Evolutionary conservation across 2,329 filamentous ascomycete genomes (phyloP).

Genomic region (Botryotinia globosa): DNA sequence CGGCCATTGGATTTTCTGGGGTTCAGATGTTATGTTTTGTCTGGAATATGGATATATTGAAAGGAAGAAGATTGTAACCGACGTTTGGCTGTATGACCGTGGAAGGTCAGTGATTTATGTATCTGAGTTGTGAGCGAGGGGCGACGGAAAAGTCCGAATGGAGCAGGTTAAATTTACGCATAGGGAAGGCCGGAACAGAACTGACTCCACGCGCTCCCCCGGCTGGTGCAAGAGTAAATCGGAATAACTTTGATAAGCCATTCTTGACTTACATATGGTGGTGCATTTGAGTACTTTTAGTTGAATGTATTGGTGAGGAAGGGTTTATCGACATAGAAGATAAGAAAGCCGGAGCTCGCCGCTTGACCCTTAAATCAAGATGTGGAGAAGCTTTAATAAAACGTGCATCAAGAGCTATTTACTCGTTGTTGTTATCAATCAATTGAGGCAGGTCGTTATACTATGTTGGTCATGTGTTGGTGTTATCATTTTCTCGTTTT

Average conservation of each 20-base stretch:
- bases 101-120: conserved; percentile 2
- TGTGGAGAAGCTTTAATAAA: conserved; percentile 3
- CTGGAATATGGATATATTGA: neutral
- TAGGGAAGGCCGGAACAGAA: neutral
- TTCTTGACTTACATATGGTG: neutral
- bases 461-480: neutral
- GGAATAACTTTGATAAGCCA: neutral
- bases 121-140: neutral
- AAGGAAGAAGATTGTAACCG: neutral
- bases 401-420: neutral
- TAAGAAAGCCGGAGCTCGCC: conserved; percentile 13
- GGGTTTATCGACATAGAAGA: neutral
- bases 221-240: neutral
- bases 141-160: neutral
- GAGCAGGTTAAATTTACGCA: neutral
- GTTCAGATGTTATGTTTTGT: neutral
- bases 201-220: neutral
- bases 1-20: conserved; percentile 29
- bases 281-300: neutral
- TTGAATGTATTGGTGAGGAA: neutral
- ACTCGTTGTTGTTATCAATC: neutral
- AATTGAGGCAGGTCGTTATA: neutral
- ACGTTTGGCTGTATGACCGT: neutral
- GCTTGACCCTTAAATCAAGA: neutral
- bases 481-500: neutral